A percentile compares a stretch with the other conserved stretches of the same genome.
Evolutionary conservation across 495 filamentous ascomycete genomes (phyloP).

Genomic region (Daldinia caldariorum): DNA sequence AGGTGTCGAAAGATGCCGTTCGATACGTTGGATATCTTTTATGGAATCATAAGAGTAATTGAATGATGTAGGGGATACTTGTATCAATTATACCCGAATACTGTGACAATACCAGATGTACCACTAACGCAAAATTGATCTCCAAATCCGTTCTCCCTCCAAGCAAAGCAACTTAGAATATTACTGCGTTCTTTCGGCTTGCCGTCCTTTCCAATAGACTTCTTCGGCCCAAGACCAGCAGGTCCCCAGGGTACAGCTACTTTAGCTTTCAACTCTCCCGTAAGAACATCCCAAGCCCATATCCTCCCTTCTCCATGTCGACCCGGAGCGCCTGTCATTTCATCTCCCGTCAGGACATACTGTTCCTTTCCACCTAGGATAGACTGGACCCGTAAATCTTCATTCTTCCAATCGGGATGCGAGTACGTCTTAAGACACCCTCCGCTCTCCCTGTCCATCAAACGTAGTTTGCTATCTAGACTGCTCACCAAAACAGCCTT

Average conservation of each 20-base stretch:
- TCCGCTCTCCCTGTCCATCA: slow-evolving; percentile 84
- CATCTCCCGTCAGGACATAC: slow-evolving; percentile 84
- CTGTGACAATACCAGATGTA: slow-evolving; percentile 63
- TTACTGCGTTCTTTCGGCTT: slow-evolving; percentile 62
- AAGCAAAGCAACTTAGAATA: slow-evolving; percentile 71
- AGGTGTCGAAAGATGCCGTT: slow-evolving; percentile 21
- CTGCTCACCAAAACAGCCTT: slow-evolving; percentile 78
- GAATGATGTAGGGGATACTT: background rate
- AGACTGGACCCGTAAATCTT: slow-evolving; percentile 75
- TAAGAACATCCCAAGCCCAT: slow-evolving; percentile 91
- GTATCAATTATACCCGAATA: slow-evolving; percentile 58
- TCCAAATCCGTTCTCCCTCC: slow-evolving; percentile 73
- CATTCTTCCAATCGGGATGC: slow-evolving; percentile 68
- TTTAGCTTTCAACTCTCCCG: slow-evolving; percentile 70
- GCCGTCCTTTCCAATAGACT: slow-evolving; percentile 59
- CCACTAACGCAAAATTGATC: slow-evolving; percentile 66
- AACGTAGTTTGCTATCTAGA: slow-evolving; percentile 77
- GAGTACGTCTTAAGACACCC: slow-evolving; percentile 77
- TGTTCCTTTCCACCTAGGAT: slow-evolving; percentile 77
- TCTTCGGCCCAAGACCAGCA: slow-evolving; percentile 62
- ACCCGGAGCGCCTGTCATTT: slow-evolving; percentile 58
- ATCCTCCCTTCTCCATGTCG: slow-evolving; percentile 66
- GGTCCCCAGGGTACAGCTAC: slow-evolving; percentile 69
- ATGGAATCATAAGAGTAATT: slow-evolving; percentile 9
- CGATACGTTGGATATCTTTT: slow-evolving; percentile 19